These are phyloP conservation scores for Exophiala xenobiotica DNA, from an alignment of 2,329 filamentous ascomycete species.

Conservation along the genomic window DNA sequence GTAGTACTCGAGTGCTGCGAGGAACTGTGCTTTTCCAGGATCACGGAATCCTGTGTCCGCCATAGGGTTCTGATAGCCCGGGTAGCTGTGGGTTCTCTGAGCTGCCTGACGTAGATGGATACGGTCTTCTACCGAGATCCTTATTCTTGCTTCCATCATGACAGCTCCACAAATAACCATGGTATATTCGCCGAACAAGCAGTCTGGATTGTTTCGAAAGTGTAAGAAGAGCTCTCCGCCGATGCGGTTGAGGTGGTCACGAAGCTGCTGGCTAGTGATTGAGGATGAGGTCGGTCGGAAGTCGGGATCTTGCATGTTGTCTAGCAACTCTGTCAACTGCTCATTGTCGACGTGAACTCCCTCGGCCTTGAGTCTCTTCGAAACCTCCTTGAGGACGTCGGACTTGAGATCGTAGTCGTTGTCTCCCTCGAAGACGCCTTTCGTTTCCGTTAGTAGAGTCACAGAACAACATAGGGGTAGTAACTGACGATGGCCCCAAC, in stretches of 20 bases:
- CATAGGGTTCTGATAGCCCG: neutral
- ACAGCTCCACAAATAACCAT: conserved; percentile 7
- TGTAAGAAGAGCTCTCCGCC: conserved; percentile 5
- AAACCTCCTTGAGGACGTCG: neutral
- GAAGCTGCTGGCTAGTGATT: neutral
- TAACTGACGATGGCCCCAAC: conserved; percentile 10
- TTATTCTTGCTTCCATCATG: conserved; percentile 12
- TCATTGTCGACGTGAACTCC: conserved; percentile 5
- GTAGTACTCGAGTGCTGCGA: conserved; percentile 11
- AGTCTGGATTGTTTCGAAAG: neutral
- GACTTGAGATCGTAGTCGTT: conserved; percentile 2
- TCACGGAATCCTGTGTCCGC: conserved; percentile 7
- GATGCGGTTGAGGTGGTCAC: conserved; percentile 2
- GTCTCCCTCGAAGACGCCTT: conserved; percentile 14
- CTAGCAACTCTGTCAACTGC: neutral
- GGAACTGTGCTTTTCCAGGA: conserved; percentile 11
- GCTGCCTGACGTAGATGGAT: conserved; percentile 3
- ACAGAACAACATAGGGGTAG: neutral
- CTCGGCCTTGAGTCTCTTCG: conserved; percentile 3
- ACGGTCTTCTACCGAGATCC: conserved; percentile 2
- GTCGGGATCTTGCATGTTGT: neutral
- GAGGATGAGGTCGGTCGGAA: neutral
- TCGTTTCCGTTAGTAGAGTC: neutral
- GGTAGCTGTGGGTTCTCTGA: neutral
- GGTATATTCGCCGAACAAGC: neutral